Conservation (phyloP, 768 basidiomycete species). For the Leccinum obscurum region DNA sequence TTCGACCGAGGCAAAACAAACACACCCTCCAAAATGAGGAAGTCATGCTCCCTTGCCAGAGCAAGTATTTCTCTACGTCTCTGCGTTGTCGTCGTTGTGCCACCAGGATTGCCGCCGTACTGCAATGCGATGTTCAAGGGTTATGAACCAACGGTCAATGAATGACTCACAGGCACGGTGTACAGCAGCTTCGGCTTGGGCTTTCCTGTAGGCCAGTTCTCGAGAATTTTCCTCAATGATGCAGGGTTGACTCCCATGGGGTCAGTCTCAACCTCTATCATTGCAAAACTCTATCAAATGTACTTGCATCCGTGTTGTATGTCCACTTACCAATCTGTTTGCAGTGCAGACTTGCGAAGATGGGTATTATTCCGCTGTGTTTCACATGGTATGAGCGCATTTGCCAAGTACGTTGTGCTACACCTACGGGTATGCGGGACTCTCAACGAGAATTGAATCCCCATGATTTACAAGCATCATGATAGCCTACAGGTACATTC, state of each 20-base stretch:
- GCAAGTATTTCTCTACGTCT: conserved; percentile 63
- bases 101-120: conserved; percentile 81
- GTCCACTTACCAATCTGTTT: conserved; percentile 49
- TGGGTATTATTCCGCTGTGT: conserved; percentile 57
- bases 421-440: no score
- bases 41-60: conserved; percentile 64
- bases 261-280: conserved; percentile 70
- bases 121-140: conserved; percentile 21
- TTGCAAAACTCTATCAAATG: conserved; percentile 27
- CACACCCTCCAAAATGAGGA: conserved; percentile 76
- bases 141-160: neutral
- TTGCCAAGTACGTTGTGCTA: no score
- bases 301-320: neutral
- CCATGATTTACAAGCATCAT: no score
- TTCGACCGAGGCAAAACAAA: neutral
- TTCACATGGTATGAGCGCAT: neutral
- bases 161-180: conserved; percentile 56
- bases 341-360: conserved; percentile 51
- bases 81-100: conserved; percentile 65
- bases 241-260: conserved; percentile 58
- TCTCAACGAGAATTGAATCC: no score
- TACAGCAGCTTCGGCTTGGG: conserved; percentile 74
- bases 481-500: neutral
- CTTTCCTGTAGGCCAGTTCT: conserved; percentile 65
- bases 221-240: conserved; percentile 58